Evolutionary conservation across 345 rosid species (phyloP), one percentile per base, ranked within the genome.

Genomic region (Bretschneidera sinensis): DNA sequence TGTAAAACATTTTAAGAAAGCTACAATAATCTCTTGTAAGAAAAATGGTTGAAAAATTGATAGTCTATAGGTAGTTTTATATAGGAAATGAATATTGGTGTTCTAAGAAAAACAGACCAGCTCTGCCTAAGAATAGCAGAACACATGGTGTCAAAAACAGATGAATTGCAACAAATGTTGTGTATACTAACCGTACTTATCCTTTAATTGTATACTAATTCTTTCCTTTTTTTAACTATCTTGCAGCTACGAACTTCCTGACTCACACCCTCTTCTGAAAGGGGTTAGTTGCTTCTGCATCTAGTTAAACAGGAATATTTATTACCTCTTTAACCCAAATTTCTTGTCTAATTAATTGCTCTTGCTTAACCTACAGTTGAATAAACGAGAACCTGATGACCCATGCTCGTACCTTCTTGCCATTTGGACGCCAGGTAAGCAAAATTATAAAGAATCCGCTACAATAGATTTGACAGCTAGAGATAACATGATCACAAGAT

Each of bases 351-450:
- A 64, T 59, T 59, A 56, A 61, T 31, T 61, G 21, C 25, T 55
- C 53, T 54, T 63, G 9, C 19, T 69, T 39, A 70, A 67, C 34
- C 65, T 64, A 57, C 82, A 95, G 99, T 67, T 88, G 76, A 97
- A 95, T 43, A 78, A 71, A 68, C 77, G 85, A 73, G 95, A 86
- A 71, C 75, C 73, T 47, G 97, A 86, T 66, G 97, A 95, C 70
- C 97, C 95, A 24, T 66, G 89, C 68, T 80, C 81, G 20, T 95
- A 91, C 66, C 84, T 91, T 62, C 91, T 95, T 51, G 97, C 99
- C 48, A 83, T 91, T 71, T 95, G 99, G 99, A 83, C 95, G 57
- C 99, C 99, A 78, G 99, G 99, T 88, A 63, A 64, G 66, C 43
- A 57, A 22, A 55, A 45, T 39, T 54, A 48, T 22, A 21, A 14